Conservation (phyloP, 768 basidiomycete species). For the Suillus occidentalis region DNA sequence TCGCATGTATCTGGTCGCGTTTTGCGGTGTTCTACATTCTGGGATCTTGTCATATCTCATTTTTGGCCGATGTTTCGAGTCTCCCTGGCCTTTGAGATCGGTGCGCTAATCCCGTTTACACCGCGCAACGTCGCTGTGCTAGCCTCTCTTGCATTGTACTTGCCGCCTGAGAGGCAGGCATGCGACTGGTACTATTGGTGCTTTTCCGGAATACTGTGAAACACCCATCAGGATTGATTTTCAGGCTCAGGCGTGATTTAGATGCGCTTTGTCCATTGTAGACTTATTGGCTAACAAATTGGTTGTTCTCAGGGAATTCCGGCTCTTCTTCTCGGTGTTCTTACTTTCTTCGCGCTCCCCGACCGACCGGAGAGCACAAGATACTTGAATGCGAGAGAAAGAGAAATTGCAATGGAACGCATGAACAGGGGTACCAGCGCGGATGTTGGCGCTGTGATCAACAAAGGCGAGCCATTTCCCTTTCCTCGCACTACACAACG, state of each 20-base stretch:
- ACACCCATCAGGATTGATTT: not conserved
- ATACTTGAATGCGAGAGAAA: constrained; percentile 50
- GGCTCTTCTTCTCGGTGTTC: constrained; percentile 59
- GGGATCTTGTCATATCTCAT: not conserved
- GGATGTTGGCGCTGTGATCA: constrained; percentile 63
- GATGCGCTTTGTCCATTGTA: not conserved
- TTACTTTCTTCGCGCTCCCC: constrained; percentile 59
- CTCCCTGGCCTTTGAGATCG: not conserved
- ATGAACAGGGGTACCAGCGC: constrained; percentile 67
- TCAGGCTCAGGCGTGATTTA: not conserved
- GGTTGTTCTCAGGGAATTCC: constrained; percentile 55
- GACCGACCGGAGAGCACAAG: constrained; percentile 70
- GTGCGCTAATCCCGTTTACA: not conserved
- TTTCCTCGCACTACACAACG: not conserved
- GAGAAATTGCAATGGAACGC: constrained; percentile 63
- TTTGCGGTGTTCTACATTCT: not conserved
- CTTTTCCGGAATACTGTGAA: too few species aligned
- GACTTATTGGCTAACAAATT: not conserved
- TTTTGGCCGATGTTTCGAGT: not conserved
- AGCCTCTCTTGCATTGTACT: not conserved
- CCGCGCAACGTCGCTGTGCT: not conserved
- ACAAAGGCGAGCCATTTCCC: constrained; percentile 47
- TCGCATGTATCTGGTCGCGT: not conserved
- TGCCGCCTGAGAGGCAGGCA: not conserved
- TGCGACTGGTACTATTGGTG: not conserved